Conservation (phyloP, 306 rosid genomes). For the Malus orientalis region DNA sequence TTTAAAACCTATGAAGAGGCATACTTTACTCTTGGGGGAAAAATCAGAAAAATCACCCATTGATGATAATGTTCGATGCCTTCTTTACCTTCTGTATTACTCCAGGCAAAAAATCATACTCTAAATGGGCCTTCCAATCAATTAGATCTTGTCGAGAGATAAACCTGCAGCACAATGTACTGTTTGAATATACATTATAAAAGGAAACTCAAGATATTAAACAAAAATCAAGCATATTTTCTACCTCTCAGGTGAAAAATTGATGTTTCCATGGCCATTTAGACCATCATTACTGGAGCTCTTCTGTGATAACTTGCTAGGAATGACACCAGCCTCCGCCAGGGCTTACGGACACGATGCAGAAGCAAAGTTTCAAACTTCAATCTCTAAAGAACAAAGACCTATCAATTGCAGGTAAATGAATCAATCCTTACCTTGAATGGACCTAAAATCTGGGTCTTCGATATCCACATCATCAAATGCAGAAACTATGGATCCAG, state of each 20-base stretch:
- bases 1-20: slow-evolving; percentile 45
- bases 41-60: not conserved
- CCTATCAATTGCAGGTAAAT: not conserved
- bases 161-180: slow-evolving; percentile 44
- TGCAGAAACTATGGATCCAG: slow-evolving; percentile 52
- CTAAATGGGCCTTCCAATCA: slow-evolving; percentile 83
- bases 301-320: slow-evolving; percentile 62
- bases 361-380: slow-evolving; percentile 19
- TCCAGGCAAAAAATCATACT: slow-evolving; percentile 50
- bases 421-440: slow-evolving; percentile 56
- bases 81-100: slow-evolving; percentile 56
- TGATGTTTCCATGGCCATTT: slow-evolving; percentile 21
- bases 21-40: slow-evolving; percentile 2
- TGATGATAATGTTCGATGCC: slow-evolving; percentile 9
- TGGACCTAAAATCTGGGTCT: slow-evolving; percentile 60
- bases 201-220: slow-evolving; percentile 10
- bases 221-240: not conserved
- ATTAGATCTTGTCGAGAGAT: slow-evolving; percentile 78
- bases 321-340: slow-evolving; percentile 83
- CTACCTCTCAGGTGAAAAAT: slow-evolving; percentile 72
- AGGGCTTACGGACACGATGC: slow-evolving; percentile 39
- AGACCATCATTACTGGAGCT: slow-evolving; percentile 23
- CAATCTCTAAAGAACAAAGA: slow-evolving; percentile 1
- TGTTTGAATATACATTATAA: slow-evolving; percentile 1
- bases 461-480: slow-evolving; percentile 54